Percentiles rank a stretch among this genome's conserved stretches.
These are phyloP conservation scores for Haematococcus lacustris DNA, from an alignment of 139 green algal species.

Conservation along the genomic window DNA sequence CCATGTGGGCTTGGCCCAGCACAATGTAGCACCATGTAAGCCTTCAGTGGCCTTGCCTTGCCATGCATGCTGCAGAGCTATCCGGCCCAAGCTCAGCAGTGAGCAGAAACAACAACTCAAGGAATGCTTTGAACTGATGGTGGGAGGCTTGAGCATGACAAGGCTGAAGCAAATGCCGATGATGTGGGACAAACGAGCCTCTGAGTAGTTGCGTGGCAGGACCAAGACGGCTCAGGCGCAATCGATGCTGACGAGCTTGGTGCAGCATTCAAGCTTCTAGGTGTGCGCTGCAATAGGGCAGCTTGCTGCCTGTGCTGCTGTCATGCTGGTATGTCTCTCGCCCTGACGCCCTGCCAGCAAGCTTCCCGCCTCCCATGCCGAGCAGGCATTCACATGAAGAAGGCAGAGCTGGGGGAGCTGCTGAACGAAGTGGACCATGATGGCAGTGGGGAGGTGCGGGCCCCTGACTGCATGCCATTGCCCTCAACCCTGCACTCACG, in stretches of 20 bases:
- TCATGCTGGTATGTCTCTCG: too few relatives aligned
- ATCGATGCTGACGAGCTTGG: conserved; percentile 68
- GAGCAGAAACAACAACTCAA: conserved; percentile 50
- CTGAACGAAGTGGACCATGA: conserved; percentile 62
- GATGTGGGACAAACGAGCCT: neutral
- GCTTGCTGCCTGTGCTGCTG: too few relatives aligned
- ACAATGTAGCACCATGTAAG: neutral
- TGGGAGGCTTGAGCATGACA: neutral
- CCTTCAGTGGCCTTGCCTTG: neutral
- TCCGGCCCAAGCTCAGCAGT: conserved; percentile 50
- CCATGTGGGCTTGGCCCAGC: neutral
- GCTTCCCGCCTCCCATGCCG: too few relatives aligned
- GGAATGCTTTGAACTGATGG: conserved; percentile 68
- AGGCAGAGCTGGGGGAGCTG: conserved; percentile 38
- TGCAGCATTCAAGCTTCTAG: conserved; percentile 56
- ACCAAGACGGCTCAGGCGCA: conserved; percentile 64
- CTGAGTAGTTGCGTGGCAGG: conserved; percentile 11
- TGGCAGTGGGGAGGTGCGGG: conserved; percentile 39
- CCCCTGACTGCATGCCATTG: neutral
- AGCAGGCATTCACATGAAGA: conserved; percentile 15
- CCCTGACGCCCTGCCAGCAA: too few relatives aligned
- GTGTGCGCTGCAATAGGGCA: conserved; percentile 10
- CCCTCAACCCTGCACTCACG: too few relatives aligned
- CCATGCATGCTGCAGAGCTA: conserved; percentile 23
- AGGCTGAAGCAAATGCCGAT: neutral